Base-by-base conservation (phyloP, 2,329 filamentous ascomycete genomes). In the Neopestalotiopsis sp. region DNA sequence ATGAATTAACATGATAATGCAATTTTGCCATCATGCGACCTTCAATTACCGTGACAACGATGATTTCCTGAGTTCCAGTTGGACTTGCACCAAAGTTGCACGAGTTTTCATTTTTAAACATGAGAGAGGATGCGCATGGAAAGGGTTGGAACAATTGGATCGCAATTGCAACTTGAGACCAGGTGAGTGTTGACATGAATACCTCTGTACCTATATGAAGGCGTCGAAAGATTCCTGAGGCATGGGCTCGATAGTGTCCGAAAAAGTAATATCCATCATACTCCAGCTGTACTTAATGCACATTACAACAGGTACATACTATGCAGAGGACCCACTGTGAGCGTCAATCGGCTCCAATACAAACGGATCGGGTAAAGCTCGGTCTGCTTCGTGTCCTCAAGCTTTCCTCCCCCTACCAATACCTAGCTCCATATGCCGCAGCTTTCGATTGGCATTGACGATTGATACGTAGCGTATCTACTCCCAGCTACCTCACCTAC, bases 301-400 rank as follows among this genome's bases (percentile, higher is more conserved):
- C 6, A 14, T 56, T 56, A 56, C 20, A 56, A 24, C 24, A 28
- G 24, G 24, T 28, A 28, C 24, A 28, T 28, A 28, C 24, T 28
- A 28, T 28, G 24, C 13, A 1, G 49, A 17, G 49, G 49, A 56
- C 20, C 17, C 49, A 14, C 49, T 38, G 49, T 24, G 13, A 30
- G 32, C 30, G 59, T 32, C 59, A 42, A 14, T 62, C 30, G 20
- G 14, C n/a, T 57, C 53, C 45, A 10, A 53, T 14, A n/a, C 34
- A 17, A 20, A 66, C 56, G 32, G 34, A 56, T 57, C 73, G 74
- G 75, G 69, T 74, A 76, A 74, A 74, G 74, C 73, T 74, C 73
- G 73, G 74, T 69, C 57, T 74, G 74, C 74, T 71, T 74, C 73
- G 76, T 77, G 75, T 73, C 76, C 75, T 67, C 56, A 58, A 66